These are phyloP conservation scores for Nematocida major DNA, from an alignment of 371 early-diverging fungal species.

Conservation along the genomic window DNA sequence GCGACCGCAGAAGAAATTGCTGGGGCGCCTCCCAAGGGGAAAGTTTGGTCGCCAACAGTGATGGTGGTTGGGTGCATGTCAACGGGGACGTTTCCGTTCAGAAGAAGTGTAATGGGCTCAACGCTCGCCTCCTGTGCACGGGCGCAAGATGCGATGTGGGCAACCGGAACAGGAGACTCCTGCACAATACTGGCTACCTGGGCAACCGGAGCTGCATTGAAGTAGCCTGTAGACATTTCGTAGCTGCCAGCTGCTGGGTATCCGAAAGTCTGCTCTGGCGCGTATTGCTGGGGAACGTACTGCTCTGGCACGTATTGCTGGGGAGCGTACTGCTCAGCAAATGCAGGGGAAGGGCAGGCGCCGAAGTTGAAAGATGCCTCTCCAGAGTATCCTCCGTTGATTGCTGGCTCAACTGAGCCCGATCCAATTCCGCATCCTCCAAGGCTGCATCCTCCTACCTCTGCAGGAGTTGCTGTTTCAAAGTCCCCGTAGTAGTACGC, in stretches of 20 bases:
- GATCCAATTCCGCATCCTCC: conserved; percentile 15
- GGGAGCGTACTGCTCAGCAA: too few relatives aligned
- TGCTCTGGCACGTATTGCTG: not conserved
- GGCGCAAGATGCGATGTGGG: too few relatives aligned
- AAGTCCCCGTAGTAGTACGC: conserved; percentile 11
- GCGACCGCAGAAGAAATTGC: not conserved
- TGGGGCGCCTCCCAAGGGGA: conserved; percentile 2
- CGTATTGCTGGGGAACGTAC: not conserved
- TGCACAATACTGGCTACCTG: not conserved
- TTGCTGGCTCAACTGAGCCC: conserved; percentile 2
- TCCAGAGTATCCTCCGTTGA: not conserved
- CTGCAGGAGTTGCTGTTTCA: not conserved
- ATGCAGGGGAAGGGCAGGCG: not conserved
- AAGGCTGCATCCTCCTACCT: not conserved
- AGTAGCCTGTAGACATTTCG: conserved; percentile 6
- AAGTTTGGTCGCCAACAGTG: conserved; percentile 36
- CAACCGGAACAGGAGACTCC: too few relatives aligned
- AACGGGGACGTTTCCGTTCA: conserved; percentile 46
- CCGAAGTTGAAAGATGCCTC: not conserved
- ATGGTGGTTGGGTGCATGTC: conserved; percentile 19
- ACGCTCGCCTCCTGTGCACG: too few relatives aligned
- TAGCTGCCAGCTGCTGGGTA: not conserved
- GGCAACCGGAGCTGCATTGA: not conserved
- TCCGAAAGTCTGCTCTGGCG: not conserved
- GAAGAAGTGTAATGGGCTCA: conserved; percentile 28